Evolutionary conservation across 495 filamentous ascomycete species (phyloP), one percentile per base, ranked within the genome.

Genomic region (Aspergillus heteromorphus): DNA sequence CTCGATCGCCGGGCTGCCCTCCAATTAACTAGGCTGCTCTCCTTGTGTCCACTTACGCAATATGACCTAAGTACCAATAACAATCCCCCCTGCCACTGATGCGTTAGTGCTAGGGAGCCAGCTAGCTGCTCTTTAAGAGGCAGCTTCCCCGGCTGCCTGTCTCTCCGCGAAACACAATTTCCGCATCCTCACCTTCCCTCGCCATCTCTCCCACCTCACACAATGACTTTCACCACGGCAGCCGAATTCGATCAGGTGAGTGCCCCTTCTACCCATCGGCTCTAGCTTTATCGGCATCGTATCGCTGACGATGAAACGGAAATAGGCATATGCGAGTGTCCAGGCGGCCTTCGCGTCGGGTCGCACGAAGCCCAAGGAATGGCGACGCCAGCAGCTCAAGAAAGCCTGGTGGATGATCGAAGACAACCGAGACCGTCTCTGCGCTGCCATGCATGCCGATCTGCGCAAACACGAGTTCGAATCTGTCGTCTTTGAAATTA

Each of bases 161-260:
- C 23, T n/a, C n/a, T n/a, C n/a, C n/a, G n/a, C 23, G 7, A 27
- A 7, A 27, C n/a, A n/a, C n/a, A 7, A 27, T 27, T 27, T 3
- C 23, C 3, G 23, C 23, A 27, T 27, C 23, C 4, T 7, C 23
- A 27, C 23, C 23, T 27, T 7, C 23, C 23, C 23, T 27, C 23
- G 23, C 7, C 7, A 27, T 7, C 23, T 4, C 23, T 38, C 34
- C 11, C 34, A 38, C 11, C 11, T 38, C 2, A 47, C 11, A 43
- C 40, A 2, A 47, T 47, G 43, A 23, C 21, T 16, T 47, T 27
- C 23, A 47, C 21, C 8, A 47, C 43, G 0, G 17, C 27, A 17
- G 43, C 43, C 14, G 43, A 47, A 29, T 47, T 47, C 13, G 43
- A 47, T 20, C 21, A 47, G 43, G 43, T n/a, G 16, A 47, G 43